Percentiles rank a stretch among this genome's conserved stretches.
Evolutionary conservation across 129 eudicot species (phyloP).

Genomic region (Rutidosis leptorrhynchoides): DNA sequence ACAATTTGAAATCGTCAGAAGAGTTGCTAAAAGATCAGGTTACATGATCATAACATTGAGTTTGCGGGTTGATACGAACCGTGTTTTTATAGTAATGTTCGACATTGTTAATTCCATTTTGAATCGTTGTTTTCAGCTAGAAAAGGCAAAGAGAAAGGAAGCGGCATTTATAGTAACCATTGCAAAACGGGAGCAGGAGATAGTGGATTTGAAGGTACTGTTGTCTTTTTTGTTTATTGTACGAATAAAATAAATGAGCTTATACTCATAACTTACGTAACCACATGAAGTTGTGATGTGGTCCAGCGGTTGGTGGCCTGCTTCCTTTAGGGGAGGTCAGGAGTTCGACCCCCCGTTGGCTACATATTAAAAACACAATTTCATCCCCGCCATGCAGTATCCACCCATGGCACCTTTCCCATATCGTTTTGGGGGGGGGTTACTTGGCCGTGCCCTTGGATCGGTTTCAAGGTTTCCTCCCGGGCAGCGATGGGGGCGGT

Average conservation of each 20-base stretch:
- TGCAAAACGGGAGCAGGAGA: conserved; percentile 96
- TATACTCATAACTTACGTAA: not conserved
- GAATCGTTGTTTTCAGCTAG: conserved; percentile 50
- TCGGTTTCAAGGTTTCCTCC: too few species aligned
- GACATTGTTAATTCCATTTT: conserved; percentile 1
- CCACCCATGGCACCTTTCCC: too few species aligned
- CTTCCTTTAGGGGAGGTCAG: too few species aligned
- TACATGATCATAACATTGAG: not conserved
- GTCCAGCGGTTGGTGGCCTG: too few species aligned
- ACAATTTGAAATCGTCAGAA: conserved; percentile 74
- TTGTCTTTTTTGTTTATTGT: not conserved
- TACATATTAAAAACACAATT: too few species aligned
- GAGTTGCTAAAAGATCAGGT: conserved; percentile 93
- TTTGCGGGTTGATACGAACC: not conserved
- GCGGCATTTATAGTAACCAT: conserved; percentile 93
- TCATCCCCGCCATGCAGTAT: not conserved
- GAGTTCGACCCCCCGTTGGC: too few species aligned
- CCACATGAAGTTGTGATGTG: too few species aligned
- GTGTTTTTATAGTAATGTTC: not conserved
- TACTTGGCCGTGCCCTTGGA: too few species aligned
- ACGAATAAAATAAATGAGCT: not conserved
- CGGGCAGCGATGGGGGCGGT: too few species aligned
- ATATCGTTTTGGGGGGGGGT: too few species aligned
- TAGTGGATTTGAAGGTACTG: conserved; percentile 75
- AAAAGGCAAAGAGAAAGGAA: conserved; percentile 91